Base-by-base conservation (phyloP, 2,329 filamentous ascomycete genomes). In the Meredithiella fracta region DNA sequence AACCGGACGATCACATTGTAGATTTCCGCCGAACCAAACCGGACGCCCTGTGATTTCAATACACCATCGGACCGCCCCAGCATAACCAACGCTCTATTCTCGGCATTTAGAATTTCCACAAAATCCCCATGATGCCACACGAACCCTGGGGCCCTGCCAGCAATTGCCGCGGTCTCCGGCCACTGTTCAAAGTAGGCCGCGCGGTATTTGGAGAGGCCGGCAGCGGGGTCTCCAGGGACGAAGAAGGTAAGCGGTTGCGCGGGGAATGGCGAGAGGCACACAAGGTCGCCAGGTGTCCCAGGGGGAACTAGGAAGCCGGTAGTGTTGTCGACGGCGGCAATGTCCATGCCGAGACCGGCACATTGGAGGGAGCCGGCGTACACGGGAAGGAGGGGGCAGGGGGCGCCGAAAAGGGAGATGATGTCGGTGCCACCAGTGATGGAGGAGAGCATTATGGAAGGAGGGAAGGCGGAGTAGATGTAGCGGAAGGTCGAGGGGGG, bases 401-500 rank as follows among this genome's bases (percentile, higher is more conserved):
- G 86, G 0, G 87, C 83, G 47, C 90, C 91, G 64, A 97, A 98
- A 34, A 97, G 79, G 0, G 90, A 95, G 61, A 97, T 87, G 63
- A 97, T 97, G 66, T 98, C 92, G 2, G 91, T 97, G 52, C 91
- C 92, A 38, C 92, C 92, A 0, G 91, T 97, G 64, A 98, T 97
- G 57, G 86, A 94, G 51, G 83, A 88, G 6, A 97, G 79, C 67
- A 96, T 91, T 17, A 51, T 29, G 61, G 97, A 74, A 0, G 77
- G 64, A 1, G 89, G 88, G 64, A 97, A 94, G 1, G 85, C 84
- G 25, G 77, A 71, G 70, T 97, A 96, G 54, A 96, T 82, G 64
- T 94, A 97, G 57, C 79, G 75, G 68, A 96, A 97, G 1, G 92
- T 97, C 1, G 88, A 94, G 0, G 92, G 91, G 0, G 91, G 89